These are phyloP conservation scores for Lepidopterella palustris DNA, from an alignment of 495 filamentous ascomycete genomes.

Conservation along the genomic window DNA sequence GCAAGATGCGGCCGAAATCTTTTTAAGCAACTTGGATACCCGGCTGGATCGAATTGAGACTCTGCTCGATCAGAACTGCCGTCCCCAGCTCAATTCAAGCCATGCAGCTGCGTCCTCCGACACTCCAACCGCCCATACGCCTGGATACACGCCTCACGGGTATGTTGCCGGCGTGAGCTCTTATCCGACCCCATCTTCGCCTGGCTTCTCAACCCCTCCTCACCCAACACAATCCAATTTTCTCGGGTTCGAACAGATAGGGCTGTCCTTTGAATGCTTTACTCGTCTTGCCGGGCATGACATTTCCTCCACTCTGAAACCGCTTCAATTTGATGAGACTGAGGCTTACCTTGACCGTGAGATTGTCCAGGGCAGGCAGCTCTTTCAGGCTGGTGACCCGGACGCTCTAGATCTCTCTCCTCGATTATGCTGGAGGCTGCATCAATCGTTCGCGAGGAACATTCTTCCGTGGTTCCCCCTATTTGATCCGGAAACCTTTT, in stretches of 20 bases:
- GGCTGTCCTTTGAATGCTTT: not conserved
- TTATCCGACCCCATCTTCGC: not conserved
- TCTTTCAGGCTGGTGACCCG: not conserved
- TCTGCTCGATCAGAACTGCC: not conserved
- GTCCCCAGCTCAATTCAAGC: not conserved
- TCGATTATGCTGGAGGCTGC: not conserved
- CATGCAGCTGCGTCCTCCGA: not conserved
- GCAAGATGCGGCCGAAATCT: not conserved
- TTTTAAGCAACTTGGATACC: not conserved
- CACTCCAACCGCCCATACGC: not conserved
- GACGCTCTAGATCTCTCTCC: not conserved
- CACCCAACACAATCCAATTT: not conserved
- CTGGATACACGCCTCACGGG: not conserved
- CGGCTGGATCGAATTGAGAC: not conserved
- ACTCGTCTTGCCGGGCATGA: not conserved
- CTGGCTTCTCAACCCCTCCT: not conserved
- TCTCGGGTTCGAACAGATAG: not conserved
- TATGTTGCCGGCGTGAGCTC: not conserved
- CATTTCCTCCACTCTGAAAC: not conserved
- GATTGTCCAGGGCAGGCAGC: not conserved
- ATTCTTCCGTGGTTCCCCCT: not conserved
- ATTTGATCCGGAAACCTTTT: not conserved
- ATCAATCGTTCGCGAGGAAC: not conserved
- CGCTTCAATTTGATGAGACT: not conserved
- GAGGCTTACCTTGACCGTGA: not conserved